These are phyloP conservation scores for Cytospora chrysosperma DNA, from an alignment of 2,329 filamentous ascomycete species.

Conservation along the genomic window DNA sequence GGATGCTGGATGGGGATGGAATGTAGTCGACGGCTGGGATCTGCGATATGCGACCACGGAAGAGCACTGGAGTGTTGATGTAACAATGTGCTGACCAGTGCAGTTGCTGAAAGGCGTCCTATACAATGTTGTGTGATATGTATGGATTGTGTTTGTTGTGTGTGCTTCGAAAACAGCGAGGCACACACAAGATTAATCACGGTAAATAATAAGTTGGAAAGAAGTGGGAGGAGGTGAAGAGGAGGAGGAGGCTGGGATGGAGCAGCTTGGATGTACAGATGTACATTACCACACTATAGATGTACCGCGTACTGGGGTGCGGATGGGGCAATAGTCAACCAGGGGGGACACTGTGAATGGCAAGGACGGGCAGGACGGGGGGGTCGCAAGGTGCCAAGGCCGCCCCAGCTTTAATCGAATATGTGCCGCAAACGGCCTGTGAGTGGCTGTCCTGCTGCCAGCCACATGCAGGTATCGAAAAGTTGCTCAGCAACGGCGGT, in stretches of 20 bases:
- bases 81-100: not conserved
- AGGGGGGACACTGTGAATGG: not conserved
- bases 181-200: not conserved
- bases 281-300: too few species aligned
- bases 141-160: not conserved
- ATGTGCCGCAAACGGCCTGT: not conserved
- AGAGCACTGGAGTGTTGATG: not conserved
- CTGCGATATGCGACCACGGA: constrained; percentile 7
- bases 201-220: not conserved
- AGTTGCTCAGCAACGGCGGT: not conserved
- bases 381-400: not conserved
- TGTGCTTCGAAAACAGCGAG: not conserved
- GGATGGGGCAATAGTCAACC: not conserved
- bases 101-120: not conserved
- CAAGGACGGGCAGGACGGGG: not conserved
- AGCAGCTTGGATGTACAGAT: not conserved
- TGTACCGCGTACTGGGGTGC: not conserved
- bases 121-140: not conserved
- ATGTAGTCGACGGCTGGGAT: constrained; percentile 9
- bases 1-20: constrained; percentile 10
- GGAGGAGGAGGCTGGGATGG: not conserved
- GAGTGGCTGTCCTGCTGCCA: not conserved
- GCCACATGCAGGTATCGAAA: not conserved
- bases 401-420: not conserved
- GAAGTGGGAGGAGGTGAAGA: not conserved